These are phyloP conservation scores for Saccharum hybrid DNA, from an alignment of 202 grass and related monocot species.

Conservation along the genomic window DNA sequence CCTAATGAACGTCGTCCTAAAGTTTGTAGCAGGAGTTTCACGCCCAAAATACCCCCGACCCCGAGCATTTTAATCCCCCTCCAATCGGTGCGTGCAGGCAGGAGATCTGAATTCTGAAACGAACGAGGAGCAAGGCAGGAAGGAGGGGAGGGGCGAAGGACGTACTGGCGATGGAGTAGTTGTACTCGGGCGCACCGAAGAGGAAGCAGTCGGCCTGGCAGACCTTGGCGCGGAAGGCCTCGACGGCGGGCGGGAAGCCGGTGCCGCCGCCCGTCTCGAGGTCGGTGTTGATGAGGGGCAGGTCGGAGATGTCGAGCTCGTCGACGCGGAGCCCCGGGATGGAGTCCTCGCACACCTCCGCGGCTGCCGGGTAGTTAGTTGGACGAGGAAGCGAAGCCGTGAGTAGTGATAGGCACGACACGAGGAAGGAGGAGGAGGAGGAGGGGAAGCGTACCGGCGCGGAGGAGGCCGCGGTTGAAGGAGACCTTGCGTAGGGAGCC, in stretches of 20 bases:
- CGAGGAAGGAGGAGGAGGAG: no score
- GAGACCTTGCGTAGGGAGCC: conserved; percentile 45
- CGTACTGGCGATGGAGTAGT: conserved; percentile 74
- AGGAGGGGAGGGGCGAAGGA: neutral
- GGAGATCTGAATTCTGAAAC: neutral
- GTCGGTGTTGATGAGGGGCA: conserved; percentile 77
- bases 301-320: conserved; percentile 61
- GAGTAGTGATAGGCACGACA: neutral
- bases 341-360: conserved; percentile 65
- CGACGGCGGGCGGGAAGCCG: conserved; percentile 65
- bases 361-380: conserved; percentile 29
- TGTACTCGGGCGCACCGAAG: conserved; percentile 79
- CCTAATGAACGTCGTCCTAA: neutral
- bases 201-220: conserved; percentile 62
- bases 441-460: conserved; percentile 4
- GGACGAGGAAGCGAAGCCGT: neutral
- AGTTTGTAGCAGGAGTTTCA: neutral
- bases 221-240: conserved; percentile 72
- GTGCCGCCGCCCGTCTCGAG: conserved; percentile 62
- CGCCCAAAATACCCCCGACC: neutral
- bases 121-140: neutral
- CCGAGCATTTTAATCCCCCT: neutral
- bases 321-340: conserved; percentile 63
- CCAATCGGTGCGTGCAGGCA: neutral
- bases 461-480: conserved; percentile 49